Conservation (phyloP, 148 eudicot genomes). For the Persicaria tinctoria region DNA sequence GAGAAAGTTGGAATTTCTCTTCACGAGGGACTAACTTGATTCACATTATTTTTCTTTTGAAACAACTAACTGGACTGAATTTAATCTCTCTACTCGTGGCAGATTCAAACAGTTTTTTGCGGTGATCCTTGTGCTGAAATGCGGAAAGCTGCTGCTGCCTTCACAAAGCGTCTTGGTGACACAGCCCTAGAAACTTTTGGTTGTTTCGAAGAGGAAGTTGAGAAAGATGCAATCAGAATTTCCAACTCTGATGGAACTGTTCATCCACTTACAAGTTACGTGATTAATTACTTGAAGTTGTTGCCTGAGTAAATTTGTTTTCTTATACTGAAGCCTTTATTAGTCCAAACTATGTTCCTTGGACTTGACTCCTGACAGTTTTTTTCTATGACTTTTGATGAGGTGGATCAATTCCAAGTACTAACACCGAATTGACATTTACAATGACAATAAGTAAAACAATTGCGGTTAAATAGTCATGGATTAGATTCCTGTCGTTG, state of each 20-base stretch:
- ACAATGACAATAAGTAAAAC: not conserved
- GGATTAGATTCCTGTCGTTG: too few species aligned
- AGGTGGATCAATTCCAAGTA: not conserved
- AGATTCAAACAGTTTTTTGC: conserved; percentile 74
- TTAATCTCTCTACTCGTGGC: conserved; percentile 16
- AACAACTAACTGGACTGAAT: not conserved
- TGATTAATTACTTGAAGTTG: conserved; percentile 94
- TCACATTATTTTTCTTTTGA: not conserved
- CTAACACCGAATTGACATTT: not conserved
- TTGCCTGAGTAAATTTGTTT: conserved; percentile 69
- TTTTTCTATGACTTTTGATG: not conserved
- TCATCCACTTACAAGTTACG: conserved; percentile 98
- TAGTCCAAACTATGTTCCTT: not conserved
- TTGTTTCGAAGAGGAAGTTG: conserved; percentile 98
- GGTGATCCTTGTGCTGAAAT: conserved; percentile 87
- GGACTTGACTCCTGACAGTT: not conserved
- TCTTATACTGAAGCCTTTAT: not conserved
- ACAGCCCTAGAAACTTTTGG: conserved; percentile 91
- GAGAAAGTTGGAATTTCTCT: not conserved
- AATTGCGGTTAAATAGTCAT: too few species aligned
- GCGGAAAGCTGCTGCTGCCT: conserved; percentile 78
- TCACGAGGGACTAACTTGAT: too few species aligned
- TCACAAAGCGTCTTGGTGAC: conserved; percentile 90
- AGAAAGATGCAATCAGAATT: conserved; percentile 93
- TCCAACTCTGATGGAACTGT: conserved; percentile 92